Conservation (phyloP, 1,284 basidiomycete species). For the Cryptococcus hybrid region DNA sequence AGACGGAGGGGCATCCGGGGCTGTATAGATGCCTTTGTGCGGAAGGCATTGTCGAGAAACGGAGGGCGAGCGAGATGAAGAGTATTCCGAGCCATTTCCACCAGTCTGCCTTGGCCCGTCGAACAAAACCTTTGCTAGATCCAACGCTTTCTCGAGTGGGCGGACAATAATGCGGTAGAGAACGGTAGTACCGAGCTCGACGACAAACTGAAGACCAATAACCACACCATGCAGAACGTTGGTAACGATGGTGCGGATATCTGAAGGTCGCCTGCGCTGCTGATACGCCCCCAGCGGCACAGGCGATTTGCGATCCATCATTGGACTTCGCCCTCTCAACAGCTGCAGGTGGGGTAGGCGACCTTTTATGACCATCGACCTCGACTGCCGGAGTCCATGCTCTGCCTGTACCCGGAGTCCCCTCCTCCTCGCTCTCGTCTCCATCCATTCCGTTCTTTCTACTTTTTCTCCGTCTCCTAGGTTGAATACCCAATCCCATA, state of each 20-base stretch:
- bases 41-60: constrained; percentile 1
- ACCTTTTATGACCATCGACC: constrained; percentile 12
- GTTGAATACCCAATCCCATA: constrained; percentile 33
- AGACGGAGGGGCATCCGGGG: constrained; percentile 61
- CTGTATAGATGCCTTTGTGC: constrained; percentile 11
- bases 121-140: constrained; percentile 13
- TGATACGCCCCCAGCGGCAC: constrained; percentile 13
- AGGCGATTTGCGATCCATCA: constrained; percentile 17
- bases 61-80: constrained; percentile 32
- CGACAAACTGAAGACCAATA: constrained; percentile 22
- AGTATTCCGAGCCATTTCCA: constrained; percentile 32
- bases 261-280: constrained; percentile 16
- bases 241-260: constrained; percentile 24
- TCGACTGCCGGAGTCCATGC: constrained; percentile 7
- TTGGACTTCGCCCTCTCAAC: constrained; percentile 25
- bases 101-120: constrained; percentile 21
- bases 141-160: constrained; percentile 14
- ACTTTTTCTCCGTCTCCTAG: constrained; percentile 20
- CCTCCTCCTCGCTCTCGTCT: constrained; percentile 10
- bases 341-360: constrained; percentile 31
- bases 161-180: constrained; percentile 11
- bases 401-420: constrained; percentile 3
- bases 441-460: constrained; percentile 7
- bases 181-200: constrained; percentile 16
- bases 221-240: constrained; percentile 34